phyloP scores from a whole-genome alignment of 345 rosid genomes.

The Cardamine occulta region DNA sequence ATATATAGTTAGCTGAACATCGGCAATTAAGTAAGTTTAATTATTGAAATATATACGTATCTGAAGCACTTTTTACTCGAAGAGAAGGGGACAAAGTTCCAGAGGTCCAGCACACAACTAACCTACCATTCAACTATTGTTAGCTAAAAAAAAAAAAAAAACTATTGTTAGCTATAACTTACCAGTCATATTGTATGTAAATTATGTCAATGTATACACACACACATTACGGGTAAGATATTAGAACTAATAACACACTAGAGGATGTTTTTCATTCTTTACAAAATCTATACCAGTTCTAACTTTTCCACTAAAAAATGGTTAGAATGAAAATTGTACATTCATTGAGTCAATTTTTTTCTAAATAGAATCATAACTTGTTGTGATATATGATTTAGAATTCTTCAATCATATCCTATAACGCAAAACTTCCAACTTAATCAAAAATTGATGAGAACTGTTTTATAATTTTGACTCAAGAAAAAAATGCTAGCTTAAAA shows the following conservation, averaged over 20 bases:
- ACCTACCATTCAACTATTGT: background rate
- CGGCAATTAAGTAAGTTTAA: background rate
- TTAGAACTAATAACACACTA: background rate
- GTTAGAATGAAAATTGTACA: background rate
- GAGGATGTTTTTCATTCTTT: background rate
- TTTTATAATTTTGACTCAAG: background rate
- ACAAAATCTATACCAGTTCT: background rate
- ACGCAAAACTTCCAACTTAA: background rate
- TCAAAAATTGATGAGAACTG: background rate
- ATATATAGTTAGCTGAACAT: no score
- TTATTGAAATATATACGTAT: background rate
- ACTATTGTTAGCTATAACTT: background rate
- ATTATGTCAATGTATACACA: no score
- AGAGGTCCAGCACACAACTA: background rate
- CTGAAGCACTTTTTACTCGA: background rate
- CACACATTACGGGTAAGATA: background rate
- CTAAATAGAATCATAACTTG: no score
- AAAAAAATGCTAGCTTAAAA: background rate
- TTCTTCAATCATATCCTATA: background rate
- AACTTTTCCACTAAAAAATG: background rate
- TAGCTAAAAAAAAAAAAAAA: no score
- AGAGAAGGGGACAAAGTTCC: background rate
- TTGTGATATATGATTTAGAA: background rate
- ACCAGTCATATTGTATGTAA: background rate
- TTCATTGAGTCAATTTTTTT: background rate